Conservation (phyloP, 2,329 filamentous ascomycete genomes). For the Diplodia mutila region DNA sequence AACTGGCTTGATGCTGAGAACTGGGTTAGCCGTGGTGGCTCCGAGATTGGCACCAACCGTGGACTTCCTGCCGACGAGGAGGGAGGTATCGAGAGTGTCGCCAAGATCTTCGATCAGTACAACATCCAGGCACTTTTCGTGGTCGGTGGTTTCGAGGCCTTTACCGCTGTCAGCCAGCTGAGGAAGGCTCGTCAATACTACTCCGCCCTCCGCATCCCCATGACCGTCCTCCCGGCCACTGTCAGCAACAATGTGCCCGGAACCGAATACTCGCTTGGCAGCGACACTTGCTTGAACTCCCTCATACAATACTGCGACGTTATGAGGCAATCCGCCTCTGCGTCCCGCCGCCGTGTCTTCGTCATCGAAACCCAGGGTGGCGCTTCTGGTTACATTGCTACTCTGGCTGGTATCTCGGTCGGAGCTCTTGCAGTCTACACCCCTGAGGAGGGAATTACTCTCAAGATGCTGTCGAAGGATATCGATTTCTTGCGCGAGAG, state of each 20-base stretch:
- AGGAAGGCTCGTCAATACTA: slow-evolving; percentile 78
- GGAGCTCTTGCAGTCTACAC: slow-evolving; percentile 94
- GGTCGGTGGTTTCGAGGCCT: slow-evolving; percentile 94
- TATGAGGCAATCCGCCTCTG: slow-evolving; percentile 95
- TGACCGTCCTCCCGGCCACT: slow-evolving; percentile 90
- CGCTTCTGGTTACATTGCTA: slow-evolving; percentile 90
- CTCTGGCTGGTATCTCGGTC: slow-evolving; percentile 85
- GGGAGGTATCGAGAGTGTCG: slow-evolving; percentile 69
- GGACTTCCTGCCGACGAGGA: slow-evolving; percentile 81
- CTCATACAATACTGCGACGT: slow-evolving; percentile 95
- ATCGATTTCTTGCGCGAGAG: slow-evolving; percentile 86
- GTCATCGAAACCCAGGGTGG: slow-evolving; percentile 98
- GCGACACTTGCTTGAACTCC: slow-evolving; percentile 95
- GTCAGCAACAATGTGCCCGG: slow-evolving; percentile 99
- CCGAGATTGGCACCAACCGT: slow-evolving; percentile 96
- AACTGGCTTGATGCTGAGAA: slow-evolving; percentile 92
- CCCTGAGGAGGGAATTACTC: slow-evolving; percentile 90
- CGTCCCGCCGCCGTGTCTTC: slow-evolving; percentile 90
- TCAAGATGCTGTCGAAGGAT: slow-evolving; percentile 89
- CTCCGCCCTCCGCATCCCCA: slow-evolving; percentile 87
- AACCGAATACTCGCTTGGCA: slow-evolving; percentile 95
- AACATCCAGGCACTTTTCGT: slow-evolving; percentile 90
- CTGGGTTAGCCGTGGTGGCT: slow-evolving; percentile 96
- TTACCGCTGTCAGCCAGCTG: slow-evolving; percentile 86
- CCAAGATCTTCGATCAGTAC: slow-evolving; percentile 81